These are phyloP conservation scores for Oxalis stricta DNA, from an alignment of 441 rosid species.

Conservation along the genomic window DNA sequence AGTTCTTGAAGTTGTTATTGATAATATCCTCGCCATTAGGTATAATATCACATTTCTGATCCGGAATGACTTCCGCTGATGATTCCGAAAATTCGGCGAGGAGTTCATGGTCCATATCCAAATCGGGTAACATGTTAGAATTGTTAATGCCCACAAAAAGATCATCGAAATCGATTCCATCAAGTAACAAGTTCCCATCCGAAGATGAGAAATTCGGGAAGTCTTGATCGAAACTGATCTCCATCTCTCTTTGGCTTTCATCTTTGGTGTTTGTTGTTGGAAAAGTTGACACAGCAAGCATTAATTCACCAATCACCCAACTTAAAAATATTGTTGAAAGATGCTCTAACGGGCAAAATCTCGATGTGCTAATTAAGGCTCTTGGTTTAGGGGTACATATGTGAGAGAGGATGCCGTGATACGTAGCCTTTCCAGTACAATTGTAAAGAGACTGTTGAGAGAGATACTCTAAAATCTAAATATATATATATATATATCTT, in stretches of 20 bases:
- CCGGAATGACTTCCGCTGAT: conserved; percentile 22
- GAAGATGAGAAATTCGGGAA: conserved; percentile 46
- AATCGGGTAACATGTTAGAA: conserved; percentile 51
- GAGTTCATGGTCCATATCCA: conserved; percentile 74
- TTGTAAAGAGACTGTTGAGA: too few relatives aligned
- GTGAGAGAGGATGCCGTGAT: too few relatives aligned
- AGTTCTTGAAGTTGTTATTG: conserved; percentile 11
- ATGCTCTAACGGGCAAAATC: neutral
- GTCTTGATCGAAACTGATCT: conserved; percentile 18
- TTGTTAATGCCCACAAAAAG: conserved; percentile 45
- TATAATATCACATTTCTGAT: conserved; percentile 42
- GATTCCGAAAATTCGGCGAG: conserved; percentile 53
- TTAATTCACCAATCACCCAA: conserved; percentile 19
- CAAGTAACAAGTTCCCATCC: conserved; percentile 44
- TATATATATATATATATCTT: too few relatives aligned
- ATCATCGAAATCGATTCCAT: conserved; percentile 64
- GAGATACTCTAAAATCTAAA: too few relatives aligned
- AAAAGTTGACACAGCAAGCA: conserved; percentile 65
- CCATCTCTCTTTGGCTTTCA: conserved; percentile 31
- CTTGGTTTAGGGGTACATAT: neutral
- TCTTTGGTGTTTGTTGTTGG: conserved; percentile 19
- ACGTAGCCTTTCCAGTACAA: too few relatives aligned
- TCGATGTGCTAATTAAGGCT: conserved; percentile 1
- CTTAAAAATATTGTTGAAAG: neutral
- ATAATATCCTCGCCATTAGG: conserved; percentile 16